Percentiles rank a stretch among this genome's conserved stretches.
phyloP scores from a whole-genome alignment of 1,139 yeast species.

The Hyphopichia khmerensis region DNA sequence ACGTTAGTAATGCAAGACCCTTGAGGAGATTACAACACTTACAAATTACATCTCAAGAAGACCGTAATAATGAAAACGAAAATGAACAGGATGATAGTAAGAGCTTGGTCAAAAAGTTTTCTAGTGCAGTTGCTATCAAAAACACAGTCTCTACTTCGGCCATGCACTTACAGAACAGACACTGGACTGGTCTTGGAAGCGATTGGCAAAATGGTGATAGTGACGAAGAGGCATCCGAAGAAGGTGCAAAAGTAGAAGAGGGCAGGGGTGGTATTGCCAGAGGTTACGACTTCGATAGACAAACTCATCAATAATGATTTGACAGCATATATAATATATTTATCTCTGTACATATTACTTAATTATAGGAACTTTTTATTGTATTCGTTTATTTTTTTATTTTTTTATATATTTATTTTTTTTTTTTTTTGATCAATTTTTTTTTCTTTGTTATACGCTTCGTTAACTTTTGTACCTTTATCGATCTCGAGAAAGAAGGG shows the following conservation, averaged over 20 bases:
- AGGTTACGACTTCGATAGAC: constrained; percentile 52
- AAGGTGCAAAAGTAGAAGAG: constrained; percentile 74
- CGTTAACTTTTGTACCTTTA: background rate
- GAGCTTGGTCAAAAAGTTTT: constrained; percentile 57
- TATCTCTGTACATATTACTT: background rate
- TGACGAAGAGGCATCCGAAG: constrained; percentile 43
- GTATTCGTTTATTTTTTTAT: background rate
- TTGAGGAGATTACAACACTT: constrained; percentile 66
- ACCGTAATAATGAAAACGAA: constrained; percentile 16
- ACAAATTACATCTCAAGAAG: constrained; percentile 45
- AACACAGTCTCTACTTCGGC: constrained; percentile 92
- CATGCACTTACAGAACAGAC: constrained; percentile 62
- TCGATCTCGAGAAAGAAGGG: background rate
- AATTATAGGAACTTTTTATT: too few relatives aligned
- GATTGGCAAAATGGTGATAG: constrained; percentile 51
- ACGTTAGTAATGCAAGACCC: constrained; percentile 69
- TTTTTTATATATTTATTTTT: background rate
- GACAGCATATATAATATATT: background rate
- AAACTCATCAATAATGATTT: background rate
- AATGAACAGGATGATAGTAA: constrained; percentile 21
- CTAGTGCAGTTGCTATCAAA: constrained; percentile 62
- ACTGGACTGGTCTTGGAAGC: constrained; percentile 92
- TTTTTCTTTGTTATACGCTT: background rate
- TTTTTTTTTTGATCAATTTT: background rate
- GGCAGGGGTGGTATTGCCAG: constrained; percentile 90